Conservation (phyloP, 345 rosid genomes). For the Melaleuca alternifolia region DNA sequence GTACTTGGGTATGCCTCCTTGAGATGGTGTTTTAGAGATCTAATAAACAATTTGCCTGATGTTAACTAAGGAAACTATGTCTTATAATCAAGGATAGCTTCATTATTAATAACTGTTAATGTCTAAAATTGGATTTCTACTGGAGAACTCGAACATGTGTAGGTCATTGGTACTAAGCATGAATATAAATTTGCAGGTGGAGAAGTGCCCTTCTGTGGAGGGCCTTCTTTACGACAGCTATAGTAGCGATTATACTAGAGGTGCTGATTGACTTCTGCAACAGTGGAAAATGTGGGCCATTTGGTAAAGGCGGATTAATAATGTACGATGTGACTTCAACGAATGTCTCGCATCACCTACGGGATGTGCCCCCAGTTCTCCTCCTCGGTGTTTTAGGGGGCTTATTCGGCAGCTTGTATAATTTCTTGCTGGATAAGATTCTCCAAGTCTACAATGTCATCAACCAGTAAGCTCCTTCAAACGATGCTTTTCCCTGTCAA, state of each 20-base stretch:
- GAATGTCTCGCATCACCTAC: slow-evolving; percentile 50
- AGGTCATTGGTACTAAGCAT: not conserved
- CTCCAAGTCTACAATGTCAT: slow-evolving; percentile 53
- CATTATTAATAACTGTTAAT: not conserved
- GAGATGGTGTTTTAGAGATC: not conserved
- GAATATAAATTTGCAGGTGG: slow-evolving; percentile 46
- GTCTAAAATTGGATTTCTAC: not conserved
- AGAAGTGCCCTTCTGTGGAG: slow-evolving; percentile 88
- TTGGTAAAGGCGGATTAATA: slow-evolving; percentile 87
- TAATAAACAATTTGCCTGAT: not conserved
- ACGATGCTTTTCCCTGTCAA: not conserved
- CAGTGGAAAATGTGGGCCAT: slow-evolving; percentile 74
- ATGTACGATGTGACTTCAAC: slow-evolving; percentile 76
- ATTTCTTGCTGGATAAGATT: slow-evolving; percentile 57
- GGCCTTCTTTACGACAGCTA: slow-evolving; percentile 77
- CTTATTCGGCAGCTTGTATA: slow-evolving; percentile 66
- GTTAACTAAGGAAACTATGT: no score
- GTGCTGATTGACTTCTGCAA: slow-evolving; percentile 75
- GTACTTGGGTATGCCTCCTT: not conserved
- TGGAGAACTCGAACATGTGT: not conserved
- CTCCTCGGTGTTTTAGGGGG: slow-evolving; percentile 81
- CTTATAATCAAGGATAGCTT: no score
- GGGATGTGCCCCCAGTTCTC: slow-evolving; percentile 69
- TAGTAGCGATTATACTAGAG: slow-evolving; percentile 74
- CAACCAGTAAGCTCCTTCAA: slow-evolving; percentile 44